Conservation (phyloP, 495 filamentous ascomycete species). For the Halenospora varia region DNA sequence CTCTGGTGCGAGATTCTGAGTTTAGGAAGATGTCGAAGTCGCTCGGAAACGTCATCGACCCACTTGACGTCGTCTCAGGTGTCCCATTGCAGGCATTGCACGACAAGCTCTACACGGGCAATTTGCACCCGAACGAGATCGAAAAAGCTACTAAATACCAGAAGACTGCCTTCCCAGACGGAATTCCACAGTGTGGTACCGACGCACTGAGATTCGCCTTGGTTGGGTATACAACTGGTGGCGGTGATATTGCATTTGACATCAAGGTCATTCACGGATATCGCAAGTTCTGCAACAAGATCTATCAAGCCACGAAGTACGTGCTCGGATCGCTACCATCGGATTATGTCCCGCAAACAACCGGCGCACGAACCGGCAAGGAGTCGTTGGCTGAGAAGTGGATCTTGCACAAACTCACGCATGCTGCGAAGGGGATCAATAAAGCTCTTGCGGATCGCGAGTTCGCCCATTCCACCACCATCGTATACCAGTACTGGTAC, state of each 20-base stretch:
- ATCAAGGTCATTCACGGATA: constrained; percentile 71
- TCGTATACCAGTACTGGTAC: constrained; percentile 59
- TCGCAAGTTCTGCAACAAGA: constrained; percentile 79
- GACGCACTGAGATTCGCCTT: constrained; percentile 76
- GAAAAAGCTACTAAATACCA: constrained; percentile 55
- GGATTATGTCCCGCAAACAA: constrained; percentile 58
- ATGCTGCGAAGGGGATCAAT: constrained; percentile 62
- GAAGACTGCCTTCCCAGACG: constrained; percentile 62
- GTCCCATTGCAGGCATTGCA: constrained; percentile 49
- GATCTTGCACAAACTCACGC: constrained; percentile 72
- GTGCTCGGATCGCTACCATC: constrained; percentile 63
- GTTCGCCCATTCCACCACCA: constrained; percentile 57
- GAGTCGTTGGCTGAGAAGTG: constrained; percentile 68
- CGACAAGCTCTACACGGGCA: constrained; percentile 52
- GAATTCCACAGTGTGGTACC: constrained; percentile 74
- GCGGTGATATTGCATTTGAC: constrained; percentile 72
- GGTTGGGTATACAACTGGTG: constrained; percentile 70
- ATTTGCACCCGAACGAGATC: constrained; percentile 54
- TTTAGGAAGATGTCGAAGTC: constrained; percentile 74
- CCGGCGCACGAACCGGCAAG: constrained; percentile 51
- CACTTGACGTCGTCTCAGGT: constrained; percentile 59
- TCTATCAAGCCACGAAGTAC: constrained; percentile 78
- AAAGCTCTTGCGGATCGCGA: constrained; percentile 58
- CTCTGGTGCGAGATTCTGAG: constrained; percentile 59
- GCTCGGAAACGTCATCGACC: constrained; percentile 66